These are phyloP conservation scores for Suhomyces maxii DNA, from an alignment of 1,139 yeast species.

Conservation along the genomic window DNA sequence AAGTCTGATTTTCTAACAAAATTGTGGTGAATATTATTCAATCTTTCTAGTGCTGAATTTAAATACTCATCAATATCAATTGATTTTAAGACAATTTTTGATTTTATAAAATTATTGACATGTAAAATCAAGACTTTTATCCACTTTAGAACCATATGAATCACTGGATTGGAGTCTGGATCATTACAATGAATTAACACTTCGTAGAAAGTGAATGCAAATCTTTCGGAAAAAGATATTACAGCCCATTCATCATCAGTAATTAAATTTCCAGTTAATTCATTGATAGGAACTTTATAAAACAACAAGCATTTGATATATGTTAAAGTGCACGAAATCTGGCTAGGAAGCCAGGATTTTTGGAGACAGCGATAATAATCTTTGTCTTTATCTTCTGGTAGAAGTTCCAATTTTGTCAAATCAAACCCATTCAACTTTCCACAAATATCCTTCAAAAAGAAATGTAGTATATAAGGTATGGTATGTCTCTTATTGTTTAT, in stretches of 20 bases:
- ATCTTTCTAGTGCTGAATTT: conserved; percentile 4
- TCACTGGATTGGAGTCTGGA: conserved; percentile 13
- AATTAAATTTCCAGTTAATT: conserved; percentile 2
- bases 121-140: conserved; percentile 21
- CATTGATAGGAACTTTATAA: conserved; percentile 8
- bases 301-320: conserved; percentile 11
- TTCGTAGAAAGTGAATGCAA: conserved; percentile 15
- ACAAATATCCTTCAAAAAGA: conserved; percentile 13
- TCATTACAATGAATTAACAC: conserved; percentile 11
- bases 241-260: conserved; percentile 18
- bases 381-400: conserved; percentile 7
- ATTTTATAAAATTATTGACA: conserved; percentile 11
- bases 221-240: conserved; percentile 13
- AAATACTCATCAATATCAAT: conserved; percentile 7
- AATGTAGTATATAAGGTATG: neutral
- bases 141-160: conserved; percentile 25
- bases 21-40: conserved; percentile 13
- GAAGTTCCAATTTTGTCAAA: conserved; percentile 5
- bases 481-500: neutral
- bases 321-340: conserved; percentile 11
- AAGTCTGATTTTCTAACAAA: conserved; percentile 20
- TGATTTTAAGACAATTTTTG: neutral
- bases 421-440: conserved; percentile 7
- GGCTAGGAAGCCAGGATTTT: conserved; percentile 9
- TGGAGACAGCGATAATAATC: conserved; percentile 8